Percentiles rank a stretch among this genome's conserved stretches.
phyloP scores from a whole-genome alignment of 495 filamentous ascomycete species.

The Penicillium coprophilum region DNA sequence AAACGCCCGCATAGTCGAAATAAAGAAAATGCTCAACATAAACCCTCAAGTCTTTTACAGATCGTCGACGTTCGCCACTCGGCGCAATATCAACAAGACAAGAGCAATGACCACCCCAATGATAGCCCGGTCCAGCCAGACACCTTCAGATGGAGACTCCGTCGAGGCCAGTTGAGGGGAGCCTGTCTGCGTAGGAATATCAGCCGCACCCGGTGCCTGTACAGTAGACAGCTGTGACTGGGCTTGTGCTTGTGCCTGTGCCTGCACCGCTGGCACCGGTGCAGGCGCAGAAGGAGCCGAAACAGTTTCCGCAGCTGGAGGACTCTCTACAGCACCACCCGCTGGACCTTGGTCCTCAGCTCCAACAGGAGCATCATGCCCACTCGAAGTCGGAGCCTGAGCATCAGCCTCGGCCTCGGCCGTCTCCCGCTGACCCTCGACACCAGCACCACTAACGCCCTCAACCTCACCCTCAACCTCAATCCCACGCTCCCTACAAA shows the following conservation, averaged over 20 bases:
- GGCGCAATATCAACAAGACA: constrained; percentile 46
- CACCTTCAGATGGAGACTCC: constrained; percentile 31
- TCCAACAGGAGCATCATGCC: not conserved
- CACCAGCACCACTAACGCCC: constrained; percentile 6
- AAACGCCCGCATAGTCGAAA: constrained; percentile 3
- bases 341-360: not conserved
- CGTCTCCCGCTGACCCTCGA: constrained; percentile 39
- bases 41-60: constrained; percentile 11
- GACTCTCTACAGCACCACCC: constrained; percentile 1
- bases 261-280: constrained; percentile 2
- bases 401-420: constrained; percentile 43
- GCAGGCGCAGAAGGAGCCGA: not conserved
- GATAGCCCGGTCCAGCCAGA: constrained; percentile 60
- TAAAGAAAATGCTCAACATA: not conserved
- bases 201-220: not conserved
- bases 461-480: constrained; percentile 39
- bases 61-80: constrained; percentile 33
- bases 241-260: not conserved
- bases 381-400: not conserved
- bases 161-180: not conserved
- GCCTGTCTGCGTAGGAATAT: constrained; percentile 4
- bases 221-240: not conserved
- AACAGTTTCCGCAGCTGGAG: not conserved
- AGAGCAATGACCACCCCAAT: constrained; percentile 50
- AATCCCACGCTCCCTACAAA: constrained; percentile 52